Evolutionary conservation across 176 grass and related monocot species (phyloP).

Genomic region (Avena sativa): DNA sequence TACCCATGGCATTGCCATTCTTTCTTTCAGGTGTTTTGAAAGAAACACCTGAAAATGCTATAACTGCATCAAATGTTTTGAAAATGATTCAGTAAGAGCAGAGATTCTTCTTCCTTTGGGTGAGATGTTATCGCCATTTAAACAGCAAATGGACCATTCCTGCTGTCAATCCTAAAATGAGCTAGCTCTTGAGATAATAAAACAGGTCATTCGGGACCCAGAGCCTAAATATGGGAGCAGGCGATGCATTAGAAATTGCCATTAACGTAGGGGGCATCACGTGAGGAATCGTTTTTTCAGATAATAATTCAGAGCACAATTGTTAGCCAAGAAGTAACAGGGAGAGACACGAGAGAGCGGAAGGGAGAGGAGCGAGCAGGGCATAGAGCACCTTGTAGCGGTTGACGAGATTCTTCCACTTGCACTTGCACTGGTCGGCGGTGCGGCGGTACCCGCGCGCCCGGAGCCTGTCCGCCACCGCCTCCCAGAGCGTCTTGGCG

Average conservation of each 20-base stretch:
- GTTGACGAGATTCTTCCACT: slow-evolving; percentile 98
- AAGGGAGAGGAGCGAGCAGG: not conserved
- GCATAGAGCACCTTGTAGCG: slow-evolving; percentile 64
- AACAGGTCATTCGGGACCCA: not conserved
- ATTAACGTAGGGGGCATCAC: not conserved
- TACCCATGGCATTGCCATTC: not conserved
- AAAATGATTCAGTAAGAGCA: not conserved
- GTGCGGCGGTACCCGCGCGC: slow-evolving; percentile 70
- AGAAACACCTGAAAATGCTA: no score
- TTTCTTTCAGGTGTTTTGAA: not conserved
- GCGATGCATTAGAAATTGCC: not conserved
- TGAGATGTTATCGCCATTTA: not conserved
- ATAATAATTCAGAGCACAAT: not conserved
- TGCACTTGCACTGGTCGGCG: slow-evolving; percentile 97
- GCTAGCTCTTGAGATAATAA: not conserved
- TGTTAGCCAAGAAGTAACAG: not conserved
- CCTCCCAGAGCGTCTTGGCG: slow-evolving; percentile 83
- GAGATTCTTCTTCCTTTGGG: not conserved
- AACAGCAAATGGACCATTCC: not conserved
- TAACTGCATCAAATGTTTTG: not conserved
- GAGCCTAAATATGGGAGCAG: slow-evolving; percentile 20
- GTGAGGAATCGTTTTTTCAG: not conserved
- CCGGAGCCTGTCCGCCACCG: slow-evolving; percentile 60
- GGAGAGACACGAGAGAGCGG: not conserved
- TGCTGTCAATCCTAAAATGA: slow-evolving; percentile 15